These are phyloP conservation scores for Venustampulla echinocandica DNA, from an alignment of 495 filamentous ascomycete species.

Conservation along the genomic window DNA sequence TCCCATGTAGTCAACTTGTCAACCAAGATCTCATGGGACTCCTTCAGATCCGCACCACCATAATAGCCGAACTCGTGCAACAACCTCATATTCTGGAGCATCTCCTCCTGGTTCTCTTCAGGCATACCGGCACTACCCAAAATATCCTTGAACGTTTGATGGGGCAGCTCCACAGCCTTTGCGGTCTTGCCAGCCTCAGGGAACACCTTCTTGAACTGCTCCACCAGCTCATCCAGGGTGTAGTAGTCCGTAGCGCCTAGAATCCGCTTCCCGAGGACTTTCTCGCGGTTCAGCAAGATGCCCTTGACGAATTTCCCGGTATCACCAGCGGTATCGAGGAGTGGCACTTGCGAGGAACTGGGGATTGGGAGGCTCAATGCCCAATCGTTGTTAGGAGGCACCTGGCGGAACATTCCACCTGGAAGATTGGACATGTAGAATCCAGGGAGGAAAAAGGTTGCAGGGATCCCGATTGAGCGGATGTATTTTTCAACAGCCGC, in stretches of 20 bases:
- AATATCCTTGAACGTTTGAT: constrained; percentile 38
- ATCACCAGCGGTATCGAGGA: constrained; percentile 44
- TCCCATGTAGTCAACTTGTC: constrained; percentile 34
- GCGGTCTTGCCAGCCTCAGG: constrained; percentile 41
- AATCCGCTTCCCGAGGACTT: constrained; percentile 34
- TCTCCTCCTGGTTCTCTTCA: constrained; percentile 35
- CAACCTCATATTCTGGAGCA: constrained; percentile 46
- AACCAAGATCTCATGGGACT: constrained; percentile 26
- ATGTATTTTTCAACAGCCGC: constrained; percentile 52
- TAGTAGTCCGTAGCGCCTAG: constrained; percentile 42
- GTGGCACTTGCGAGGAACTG: constrained; percentile 35
- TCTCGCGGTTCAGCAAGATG: constrained; percentile 33
- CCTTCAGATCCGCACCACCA: constrained; percentile 31
- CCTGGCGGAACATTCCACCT: constrained; percentile 21
- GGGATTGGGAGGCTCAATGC: constrained; percentile 37
- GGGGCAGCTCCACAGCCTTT: constrained; percentile 28
- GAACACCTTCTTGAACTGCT: constrained; percentile 38
- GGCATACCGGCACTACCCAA: constrained; percentile 31
- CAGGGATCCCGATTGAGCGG: constrained; percentile 33
- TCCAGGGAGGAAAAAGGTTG: constrained; percentile 48
- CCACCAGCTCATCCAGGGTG: constrained; percentile 37
- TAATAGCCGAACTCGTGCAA: constrained; percentile 43
- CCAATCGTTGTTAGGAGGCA: constrained; percentile 28
- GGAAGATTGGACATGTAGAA: constrained; percentile 50
- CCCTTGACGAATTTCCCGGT: constrained; percentile 50